These are phyloP conservation scores for Brassica juncea DNA, from an alignment of 345 rosid genomes.

Conservation along the genomic window DNA sequence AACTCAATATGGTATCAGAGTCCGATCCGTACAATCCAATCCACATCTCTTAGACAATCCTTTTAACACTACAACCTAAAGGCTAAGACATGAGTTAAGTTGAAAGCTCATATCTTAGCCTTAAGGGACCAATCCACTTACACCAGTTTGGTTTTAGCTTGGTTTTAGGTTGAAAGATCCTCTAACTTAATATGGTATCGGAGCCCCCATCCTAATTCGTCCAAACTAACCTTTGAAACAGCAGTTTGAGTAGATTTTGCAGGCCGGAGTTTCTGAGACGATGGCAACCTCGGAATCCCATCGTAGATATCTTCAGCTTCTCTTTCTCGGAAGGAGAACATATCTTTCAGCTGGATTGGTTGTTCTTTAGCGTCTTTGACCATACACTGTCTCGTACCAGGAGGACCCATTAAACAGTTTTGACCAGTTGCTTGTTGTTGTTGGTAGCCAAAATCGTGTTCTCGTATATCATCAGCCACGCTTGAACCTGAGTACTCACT, in stretches of 20 bases:
- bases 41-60: too few species aligned
- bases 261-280: constrained; percentile 50
- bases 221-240: constrained; percentile 55
- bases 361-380: constrained; percentile 38
- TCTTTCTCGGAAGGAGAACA: constrained; percentile 32
- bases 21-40: too few species aligned
- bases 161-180: too few species aligned
- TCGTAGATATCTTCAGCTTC: constrained; percentile 55
- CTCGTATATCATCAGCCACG: constrained; percentile 46
- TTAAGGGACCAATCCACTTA: too few species aligned
- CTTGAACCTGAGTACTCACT: constrained; percentile 42
- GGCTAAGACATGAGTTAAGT: too few species aligned
- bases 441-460: constrained; percentile 28
- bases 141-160: too few species aligned
- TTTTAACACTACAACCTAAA: too few species aligned
- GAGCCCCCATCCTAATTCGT: too few species aligned
- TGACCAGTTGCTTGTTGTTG: constrained; percentile 28
- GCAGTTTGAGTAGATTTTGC: constrained; percentile 54
- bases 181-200: too few species aligned
- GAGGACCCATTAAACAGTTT: constrained; percentile 34
- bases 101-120: too few species aligned
- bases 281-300: constrained; percentile 62
- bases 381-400: constrained; percentile 35
- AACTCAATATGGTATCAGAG: too few species aligned
- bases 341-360: constrained; percentile 42